These are phyloP conservation scores for Condylostoma magnum DNA, from an alignment of 169 alveolate genomes.

Conservation along the genomic window DNA sequence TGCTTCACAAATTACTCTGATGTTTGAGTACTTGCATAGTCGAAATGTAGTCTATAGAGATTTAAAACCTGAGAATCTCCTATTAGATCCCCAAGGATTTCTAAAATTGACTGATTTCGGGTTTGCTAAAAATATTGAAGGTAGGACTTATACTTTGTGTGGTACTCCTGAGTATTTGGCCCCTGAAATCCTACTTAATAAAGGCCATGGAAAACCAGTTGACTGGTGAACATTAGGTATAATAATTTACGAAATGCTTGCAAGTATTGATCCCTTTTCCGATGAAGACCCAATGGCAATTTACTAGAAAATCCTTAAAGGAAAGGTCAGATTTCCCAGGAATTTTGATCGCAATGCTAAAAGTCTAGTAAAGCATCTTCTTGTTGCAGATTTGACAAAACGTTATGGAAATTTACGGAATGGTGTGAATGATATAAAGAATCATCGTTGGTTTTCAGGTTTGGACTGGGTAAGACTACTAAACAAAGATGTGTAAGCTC, in stretches of 20 bases:
- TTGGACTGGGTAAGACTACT: conserved; percentile 75
- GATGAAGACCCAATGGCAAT: conserved; percentile 96
- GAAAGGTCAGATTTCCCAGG: conserved; percentile 81
- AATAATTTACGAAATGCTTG: conserved; percentile 78
- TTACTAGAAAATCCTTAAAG: conserved; percentile 92
- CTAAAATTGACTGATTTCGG: conserved; percentile 83
- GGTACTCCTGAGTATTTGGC: conserved; percentile 88
- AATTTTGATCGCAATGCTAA: conserved; percentile 81
- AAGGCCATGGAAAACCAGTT: conserved; percentile 77
- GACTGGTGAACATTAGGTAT: conserved; percentile 87
- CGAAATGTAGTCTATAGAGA: conserved; percentile 63
- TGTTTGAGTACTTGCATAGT: conserved; percentile 65
- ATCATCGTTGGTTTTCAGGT: conserved; percentile 83
- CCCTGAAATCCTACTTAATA: conserved; percentile 77
- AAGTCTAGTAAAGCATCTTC: conserved; percentile 61
- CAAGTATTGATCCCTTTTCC: conserved; percentile 63
- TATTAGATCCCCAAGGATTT: conserved; percentile 62
- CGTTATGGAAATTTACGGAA: conserved; percentile 33
- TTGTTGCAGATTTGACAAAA: conserved; percentile 54
- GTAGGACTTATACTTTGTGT: conserved; percentile 80
- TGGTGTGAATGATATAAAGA: conserved; percentile 63
- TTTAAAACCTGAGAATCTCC: conserved; percentile 66
- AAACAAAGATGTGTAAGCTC: conserved; percentile 67
- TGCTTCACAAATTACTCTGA: conserved; percentile 75
- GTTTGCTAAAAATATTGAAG: conserved; percentile 75